Base-by-base conservation (phyloP, 441 rosid genomes). In the Brassica balearica region DNA sequence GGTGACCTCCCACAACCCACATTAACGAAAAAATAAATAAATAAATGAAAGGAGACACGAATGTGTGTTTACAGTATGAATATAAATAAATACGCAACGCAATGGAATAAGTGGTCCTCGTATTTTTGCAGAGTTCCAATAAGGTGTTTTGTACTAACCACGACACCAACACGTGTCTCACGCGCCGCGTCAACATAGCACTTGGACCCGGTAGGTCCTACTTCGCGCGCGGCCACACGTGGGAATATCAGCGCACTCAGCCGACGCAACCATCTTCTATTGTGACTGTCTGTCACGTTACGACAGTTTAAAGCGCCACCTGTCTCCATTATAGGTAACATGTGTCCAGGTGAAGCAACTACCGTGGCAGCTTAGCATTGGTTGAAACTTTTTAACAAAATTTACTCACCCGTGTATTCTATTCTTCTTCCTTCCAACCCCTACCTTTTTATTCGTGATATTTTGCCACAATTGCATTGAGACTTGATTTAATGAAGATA, bases 221-320 rank as follows among this genome's bases (percentile, higher is more conserved):
- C 0, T 36, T 73, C 53, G 74, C 71, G 75, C 75, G 75, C 74
- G 20, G 1, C 0, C 70, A 19, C 81, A 72, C 69, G 73, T 78
- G 77, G 5, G 74, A 78, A 34, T 73, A 15, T 53, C 55, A 48
- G 55, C 55, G 55, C 20, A 53, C 59, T 53, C 41, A 69, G 82
- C 78, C 82, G 78, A 79, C 78, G 82, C 67, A 27, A 69, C 70
- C 53, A 62, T 79, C 38, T 23, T 59, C 60, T 73, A 55, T 38
- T 38, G 71, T 68, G 78, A 79, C 74, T 68, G 78, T 73, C 74
- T 53, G 74, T 73, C 70, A 73, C 74, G 70, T 53, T 73, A 73
- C 61, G 51, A 68, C 74, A 73, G 25, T 34, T 73, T 27, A 79
- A 70, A 36, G 61, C 75, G 75, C 75, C 78, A 74, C 55, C 53